Evolutionary conservation across 2,329 filamentous ascomycete species (phyloP).

Genomic region (Trichoderma atroviride): DNA sequence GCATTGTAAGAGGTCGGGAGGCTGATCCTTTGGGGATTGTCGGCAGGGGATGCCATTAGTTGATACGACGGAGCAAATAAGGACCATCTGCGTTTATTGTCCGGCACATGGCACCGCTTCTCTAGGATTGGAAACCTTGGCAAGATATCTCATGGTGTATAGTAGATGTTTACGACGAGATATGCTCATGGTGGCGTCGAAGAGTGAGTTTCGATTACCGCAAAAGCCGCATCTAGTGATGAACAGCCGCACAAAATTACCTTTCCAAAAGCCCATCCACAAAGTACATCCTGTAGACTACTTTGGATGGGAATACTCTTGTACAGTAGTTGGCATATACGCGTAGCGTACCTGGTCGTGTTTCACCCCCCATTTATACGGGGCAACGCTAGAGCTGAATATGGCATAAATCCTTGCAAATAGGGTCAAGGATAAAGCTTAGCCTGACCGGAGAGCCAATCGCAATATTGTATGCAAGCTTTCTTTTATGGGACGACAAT

Average conservation of each 20-base stretch:
- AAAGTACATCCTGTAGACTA: neutral
- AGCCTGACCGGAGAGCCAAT: neutral
- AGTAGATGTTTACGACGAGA: neutral
- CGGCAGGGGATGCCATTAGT: neutral
- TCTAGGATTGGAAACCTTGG: neutral
- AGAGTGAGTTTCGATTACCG: neutral
- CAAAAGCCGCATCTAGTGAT: neutral
- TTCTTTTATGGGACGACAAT: neutral
- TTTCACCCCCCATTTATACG: neutral
- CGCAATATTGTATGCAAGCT: neutral
- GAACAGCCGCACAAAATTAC: neutral
- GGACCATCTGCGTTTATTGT: neutral
- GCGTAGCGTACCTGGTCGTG: neutral
- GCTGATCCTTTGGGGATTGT: conserved; percentile 8
- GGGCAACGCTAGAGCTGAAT: neutral
- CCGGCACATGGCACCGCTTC: neutral
- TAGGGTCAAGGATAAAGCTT: neutral
- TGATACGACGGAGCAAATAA: neutral
- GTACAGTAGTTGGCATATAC: neutral
- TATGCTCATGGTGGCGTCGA: neutral
- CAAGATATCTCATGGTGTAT: neutral
- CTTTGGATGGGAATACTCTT: neutral
- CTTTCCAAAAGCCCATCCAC: neutral
- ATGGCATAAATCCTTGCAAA: neutral
- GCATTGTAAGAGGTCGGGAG: neutral